Conservation (phyloP, 805 yeast genomes). For the Yarrowia divulgata region DNA sequence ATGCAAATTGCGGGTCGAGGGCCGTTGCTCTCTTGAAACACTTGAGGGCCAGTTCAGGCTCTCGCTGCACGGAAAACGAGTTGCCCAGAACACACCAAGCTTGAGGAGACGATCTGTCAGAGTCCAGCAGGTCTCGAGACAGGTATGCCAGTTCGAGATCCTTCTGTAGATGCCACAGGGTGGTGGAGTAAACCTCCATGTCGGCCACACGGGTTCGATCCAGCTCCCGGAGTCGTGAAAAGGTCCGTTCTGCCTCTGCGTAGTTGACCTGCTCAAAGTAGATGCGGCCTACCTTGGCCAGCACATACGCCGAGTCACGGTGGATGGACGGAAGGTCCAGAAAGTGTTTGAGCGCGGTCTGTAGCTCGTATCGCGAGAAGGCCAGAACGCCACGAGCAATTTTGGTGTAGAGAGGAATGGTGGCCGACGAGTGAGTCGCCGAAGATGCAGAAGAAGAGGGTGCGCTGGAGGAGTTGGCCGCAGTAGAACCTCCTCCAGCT, state of each 20-base stretch:
- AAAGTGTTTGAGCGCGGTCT: conserved; percentile 75
- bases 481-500: background rate
- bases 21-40: conserved; percentile 83
- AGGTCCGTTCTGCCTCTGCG: conserved; percentile 72
- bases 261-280: conserved; percentile 90
- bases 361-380: conserved; percentile 74
- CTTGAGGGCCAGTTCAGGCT: conserved; percentile 86
- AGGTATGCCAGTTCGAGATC: conserved; percentile 79
- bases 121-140: conserved; percentile 78
- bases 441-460: conserved; percentile 14
- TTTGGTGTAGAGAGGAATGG: conserved; percentile 53
- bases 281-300: conserved; percentile 76
- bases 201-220: conserved; percentile 84
- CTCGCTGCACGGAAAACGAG: conserved; percentile 79
- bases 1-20: conserved; percentile 72
- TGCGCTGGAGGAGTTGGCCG: background rate
- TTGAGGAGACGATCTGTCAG: conserved; percentile 71
- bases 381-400: conserved; percentile 67
- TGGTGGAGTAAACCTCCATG: conserved; percentile 90
- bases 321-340: conserved; percentile 69
- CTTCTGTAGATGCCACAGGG: conserved; percentile 90
- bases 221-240: conserved; percentile 64
- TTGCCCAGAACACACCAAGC: conserved; percentile 95
- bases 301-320: conserved; percentile 81
- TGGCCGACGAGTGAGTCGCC: conserved; percentile 23